Percentiles rank a stretch among this genome's conserved stretches.
Evolutionary conservation across 345 rosid genomes (phyloP).

Genomic region (Salix viminalis): DNA sequence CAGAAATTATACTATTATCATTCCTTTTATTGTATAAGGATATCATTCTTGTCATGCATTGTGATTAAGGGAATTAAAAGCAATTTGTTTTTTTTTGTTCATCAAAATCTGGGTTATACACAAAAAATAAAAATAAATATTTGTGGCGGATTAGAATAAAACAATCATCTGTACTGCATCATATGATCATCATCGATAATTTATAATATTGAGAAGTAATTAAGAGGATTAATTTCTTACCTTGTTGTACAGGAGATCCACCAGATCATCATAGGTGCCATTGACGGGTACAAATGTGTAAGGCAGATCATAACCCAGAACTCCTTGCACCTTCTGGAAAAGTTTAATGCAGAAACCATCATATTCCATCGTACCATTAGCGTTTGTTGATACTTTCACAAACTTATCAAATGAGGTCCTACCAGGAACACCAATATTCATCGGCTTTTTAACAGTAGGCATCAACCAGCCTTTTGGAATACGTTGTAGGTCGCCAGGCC

Average conservation of each 20-base stretch:
- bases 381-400: constrained; percentile 27
- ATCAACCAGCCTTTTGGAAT: constrained; percentile 39
- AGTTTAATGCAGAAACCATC: constrained; percentile 51
- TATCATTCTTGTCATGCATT: too few species aligned
- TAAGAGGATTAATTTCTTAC: constrained; percentile 19
- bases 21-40: too few species aligned
- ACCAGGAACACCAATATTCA: constrained; percentile 47
- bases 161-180: too few species aligned
- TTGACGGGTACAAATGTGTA: constrained; percentile 22
- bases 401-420: constrained; percentile 40
- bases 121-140: too few species aligned
- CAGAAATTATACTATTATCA: too few species aligned
- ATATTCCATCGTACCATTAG: constrained; percentile 2
- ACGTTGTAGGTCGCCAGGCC: constrained; percentile 29
- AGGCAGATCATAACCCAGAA: constrained; percentile 21
- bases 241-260: constrained; percentile 38
- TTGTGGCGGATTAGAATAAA: too few species aligned
- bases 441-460: constrained; percentile 23
- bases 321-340: constrained; percentile 15
- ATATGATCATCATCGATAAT: too few species aligned
- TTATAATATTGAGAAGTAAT: background rate
- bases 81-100: too few species aligned
- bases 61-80: too few species aligned
- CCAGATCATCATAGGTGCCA: constrained; percentile 44
- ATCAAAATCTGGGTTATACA: too few species aligned